Evolutionary conservation across 1,284 basidiomycete species (phyloP).

Genomic region (Uromyces viciae-fabae): DNA sequence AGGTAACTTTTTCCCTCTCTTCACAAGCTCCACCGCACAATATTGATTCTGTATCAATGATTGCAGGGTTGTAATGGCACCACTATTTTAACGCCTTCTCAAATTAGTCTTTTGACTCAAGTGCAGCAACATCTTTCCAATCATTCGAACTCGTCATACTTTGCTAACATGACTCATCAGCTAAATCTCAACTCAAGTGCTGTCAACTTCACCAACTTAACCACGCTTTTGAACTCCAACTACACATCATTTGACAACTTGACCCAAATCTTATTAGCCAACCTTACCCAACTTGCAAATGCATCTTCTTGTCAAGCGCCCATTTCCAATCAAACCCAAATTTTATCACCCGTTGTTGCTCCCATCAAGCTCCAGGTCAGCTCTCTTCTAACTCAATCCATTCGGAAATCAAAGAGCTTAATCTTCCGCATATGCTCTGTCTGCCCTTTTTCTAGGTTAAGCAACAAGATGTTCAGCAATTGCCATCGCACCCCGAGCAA

Average conservation of each 20-base stretch:
- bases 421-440: too few species aligned
- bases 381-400: too few species aligned
- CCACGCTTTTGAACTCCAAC: background rate
- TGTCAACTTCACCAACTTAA: background rate
- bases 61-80: conserved; percentile 23
- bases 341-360: background rate
- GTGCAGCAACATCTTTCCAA: background rate
- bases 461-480: too few species aligned
- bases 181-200: background rate
- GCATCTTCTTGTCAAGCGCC: background rate
- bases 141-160: background rate
- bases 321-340: background rate
- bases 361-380: too few species aligned
- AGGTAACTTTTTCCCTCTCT: background rate
- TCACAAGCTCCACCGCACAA: too few species aligned
- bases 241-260: background rate
- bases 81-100: background rate
- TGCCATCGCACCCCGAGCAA: too few species aligned
- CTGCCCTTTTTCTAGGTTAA: too few species aligned
- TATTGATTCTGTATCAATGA: background rate
- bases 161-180: background rate
- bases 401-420: too few species aligned
- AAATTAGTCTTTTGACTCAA: background rate
- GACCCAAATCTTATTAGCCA: background rate
- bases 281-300: conserved; percentile 8